A percentile compares a stretch with the other conserved stretches of the same genome.
Evolutionary conservation across 805 yeast genomes (phyloP).

Genomic region (Kluyveromyces siamensis): DNA sequence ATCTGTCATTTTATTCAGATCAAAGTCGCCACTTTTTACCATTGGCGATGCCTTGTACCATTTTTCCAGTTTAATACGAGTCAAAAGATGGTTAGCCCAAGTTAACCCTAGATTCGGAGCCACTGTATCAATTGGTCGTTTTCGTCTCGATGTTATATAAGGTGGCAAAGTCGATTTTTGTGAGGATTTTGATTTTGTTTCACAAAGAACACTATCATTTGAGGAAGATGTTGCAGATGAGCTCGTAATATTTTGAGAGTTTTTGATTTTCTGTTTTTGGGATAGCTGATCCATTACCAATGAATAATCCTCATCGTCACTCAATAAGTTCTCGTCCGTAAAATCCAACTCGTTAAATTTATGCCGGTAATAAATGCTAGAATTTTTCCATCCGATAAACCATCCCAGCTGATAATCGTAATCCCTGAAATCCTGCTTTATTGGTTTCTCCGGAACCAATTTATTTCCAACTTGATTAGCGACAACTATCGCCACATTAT

Average conservation of each 20-base stretch:
- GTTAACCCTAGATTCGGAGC: conserved; percentile 47
- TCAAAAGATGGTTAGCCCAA: conserved; percentile 45
- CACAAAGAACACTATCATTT: conserved; percentile 6
- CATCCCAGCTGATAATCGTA: conserved; percentile 63
- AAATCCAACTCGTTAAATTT: conserved; percentile 7
- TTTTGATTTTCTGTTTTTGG: neutral
- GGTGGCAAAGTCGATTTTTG: conserved; percentile 1
- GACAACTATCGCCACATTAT: conserved; percentile 52
- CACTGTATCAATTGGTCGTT: conserved; percentile 26
- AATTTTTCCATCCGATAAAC: conserved; percentile 65
- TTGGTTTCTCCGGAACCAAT: conserved; percentile 13
- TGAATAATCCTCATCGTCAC: conserved; percentile 24
- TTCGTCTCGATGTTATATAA: conserved; percentile 11
- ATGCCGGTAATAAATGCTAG: conserved; percentile 28
- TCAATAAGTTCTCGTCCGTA: conserved; percentile 13
- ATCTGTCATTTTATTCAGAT: conserved; percentile 27
- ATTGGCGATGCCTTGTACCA: conserved; percentile 32
- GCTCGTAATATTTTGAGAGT: neutral
- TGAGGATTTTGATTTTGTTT: conserved; percentile 1
- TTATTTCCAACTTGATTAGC: conserved; percentile 77
- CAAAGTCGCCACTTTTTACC: conserved; percentile 20
- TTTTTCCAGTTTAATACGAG: conserved; percentile 40
- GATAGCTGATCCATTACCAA: conserved; percentile 4
- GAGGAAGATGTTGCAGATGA: neutral
- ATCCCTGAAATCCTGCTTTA: conserved; percentile 20